Base-by-base conservation (phyloP, 2,329 filamentous ascomycete species). In the Claviceps purpurea region DNA sequence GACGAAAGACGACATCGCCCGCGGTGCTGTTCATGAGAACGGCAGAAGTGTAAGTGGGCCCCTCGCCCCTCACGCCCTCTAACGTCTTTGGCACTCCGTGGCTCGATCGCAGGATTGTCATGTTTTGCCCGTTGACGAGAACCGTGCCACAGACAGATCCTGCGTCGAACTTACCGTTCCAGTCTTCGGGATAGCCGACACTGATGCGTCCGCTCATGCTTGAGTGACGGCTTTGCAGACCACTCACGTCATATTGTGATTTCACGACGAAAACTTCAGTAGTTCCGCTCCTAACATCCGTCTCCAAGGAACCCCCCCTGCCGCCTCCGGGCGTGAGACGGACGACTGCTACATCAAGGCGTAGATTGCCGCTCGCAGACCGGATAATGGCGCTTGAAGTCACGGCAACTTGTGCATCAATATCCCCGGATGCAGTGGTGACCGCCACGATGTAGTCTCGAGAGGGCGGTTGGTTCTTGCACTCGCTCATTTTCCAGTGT, bases 131-230 rank as follows among this genome's bases (percentile, higher is more conserved):
- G 20, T 50, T 55, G 7, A 72, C 62, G 2, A 54, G 50, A 34
- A 77, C 62, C 10, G 52, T 56, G 2, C 75, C 75, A 24, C 68
- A 68, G 16, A 72, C 62, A 18, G 68, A 67, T 53, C 66, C 52
- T 13, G 71, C 68, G 10, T 55, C 55, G 38, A 78, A 61, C 20
- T 57, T 56, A 14, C 77, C 77, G 56, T 73, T 70, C 77, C 77
- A 80, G 2, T 68, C 64, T 22, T 58, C 59, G 0, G 77, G 76
- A 56, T 77, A 78, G 16, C 49, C 55, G 22, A 79, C 62, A 14
- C 57, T 59, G 47, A 77, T 57, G 37, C 59, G 48, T 6, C 74
- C 75, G 51, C 72, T 74, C 10, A 74, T 68, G 42, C 71, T 70
- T 22, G 54, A 62, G 62, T 80, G 75, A 6, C 58, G 56, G 2